Evolutionary conservation across 2,329 filamentous ascomycete genomes (phyloP).

Genomic region (Clonostachys byssicola): DNA sequence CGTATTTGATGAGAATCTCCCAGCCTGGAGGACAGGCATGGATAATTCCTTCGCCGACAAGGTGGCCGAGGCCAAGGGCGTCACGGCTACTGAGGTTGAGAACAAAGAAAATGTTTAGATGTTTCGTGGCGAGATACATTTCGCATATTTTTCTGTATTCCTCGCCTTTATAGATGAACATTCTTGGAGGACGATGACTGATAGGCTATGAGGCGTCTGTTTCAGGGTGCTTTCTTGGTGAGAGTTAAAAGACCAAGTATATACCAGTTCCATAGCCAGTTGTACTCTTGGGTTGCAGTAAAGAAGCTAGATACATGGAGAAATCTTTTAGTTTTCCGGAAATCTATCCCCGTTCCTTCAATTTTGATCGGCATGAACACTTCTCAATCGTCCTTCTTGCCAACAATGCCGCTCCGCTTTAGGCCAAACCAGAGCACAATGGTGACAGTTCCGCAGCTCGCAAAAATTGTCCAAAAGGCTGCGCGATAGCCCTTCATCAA

Average conservation of each 20-base stretch:
- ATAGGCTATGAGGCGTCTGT: too few species aligned
- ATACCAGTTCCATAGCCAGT: not conserved
- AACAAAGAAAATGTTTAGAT: not conserved
- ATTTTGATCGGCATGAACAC: too few species aligned
- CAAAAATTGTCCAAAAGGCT: slow-evolving; percentile 49
- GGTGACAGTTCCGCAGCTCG: slow-evolving; percentile 20
- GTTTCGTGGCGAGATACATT: too few species aligned
- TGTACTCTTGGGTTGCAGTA: not conserved
- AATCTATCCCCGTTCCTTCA: too few species aligned
- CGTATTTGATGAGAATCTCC: slow-evolving; percentile 14
- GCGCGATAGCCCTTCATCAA: slow-evolving; percentile 47
- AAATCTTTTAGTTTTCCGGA: too few species aligned
- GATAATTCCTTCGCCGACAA: slow-evolving; percentile 1
- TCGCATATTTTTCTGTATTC: too few species aligned
- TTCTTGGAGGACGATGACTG: too few species aligned
- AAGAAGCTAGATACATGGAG: too few species aligned
- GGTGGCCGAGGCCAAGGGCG: not conserved
- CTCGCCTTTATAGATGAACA: too few species aligned
- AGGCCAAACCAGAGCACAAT: slow-evolving; percentile 28
- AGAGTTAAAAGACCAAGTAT: not conserved
- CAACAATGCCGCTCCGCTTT: slow-evolving; percentile 40
- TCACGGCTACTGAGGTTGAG: not conserved
- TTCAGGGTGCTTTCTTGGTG: too few species aligned
- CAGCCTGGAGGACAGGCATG: slow-evolving; percentile 2
- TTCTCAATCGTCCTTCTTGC: slow-evolving; percentile 33